phyloP scores from a whole-genome alignment of 108 stramenopile genomes.

The Fistulifera pelliculosa region DNA sequence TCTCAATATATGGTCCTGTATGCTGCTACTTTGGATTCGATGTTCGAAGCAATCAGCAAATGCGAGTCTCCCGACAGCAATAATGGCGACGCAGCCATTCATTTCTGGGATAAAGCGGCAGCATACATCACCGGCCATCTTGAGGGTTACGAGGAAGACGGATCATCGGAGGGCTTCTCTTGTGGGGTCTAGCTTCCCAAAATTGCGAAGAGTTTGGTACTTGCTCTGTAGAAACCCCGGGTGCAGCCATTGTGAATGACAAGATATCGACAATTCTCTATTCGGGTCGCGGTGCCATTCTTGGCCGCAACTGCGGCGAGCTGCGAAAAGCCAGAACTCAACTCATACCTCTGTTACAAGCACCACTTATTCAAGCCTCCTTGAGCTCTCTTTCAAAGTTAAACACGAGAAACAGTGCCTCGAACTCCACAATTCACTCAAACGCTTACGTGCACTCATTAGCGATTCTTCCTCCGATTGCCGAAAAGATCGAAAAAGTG shows the following conservation, averaged over 20 bases:
- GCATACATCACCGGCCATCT: slow-evolving; percentile 59
- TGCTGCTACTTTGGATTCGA: slow-evolving; percentile 49
- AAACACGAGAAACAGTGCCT: slow-evolving; percentile 4
- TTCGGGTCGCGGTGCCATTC: slow-evolving; percentile 50
- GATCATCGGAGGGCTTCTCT: slow-evolving; percentile 41
- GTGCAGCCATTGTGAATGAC: slow-evolving; percentile 40
- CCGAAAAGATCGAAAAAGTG: slow-evolving; percentile 35
- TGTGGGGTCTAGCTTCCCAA: slow-evolving; percentile 51
- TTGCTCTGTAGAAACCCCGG: slow-evolving; percentile 23
- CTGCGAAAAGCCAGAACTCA: slow-evolving; percentile 38
- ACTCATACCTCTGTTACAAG: slow-evolving; percentile 39
- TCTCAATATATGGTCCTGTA: slow-evolving; percentile 55
- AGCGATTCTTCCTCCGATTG: slow-evolving; percentile 53
- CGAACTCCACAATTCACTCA: slow-evolving; percentile 4
- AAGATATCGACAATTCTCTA: slow-evolving; percentile 46
- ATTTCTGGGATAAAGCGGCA: slow-evolving; percentile 50
- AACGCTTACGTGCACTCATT: slow-evolving; percentile 40
- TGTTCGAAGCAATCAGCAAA: slow-evolving; percentile 43
- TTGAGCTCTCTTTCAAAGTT: slow-evolving; percentile 23
- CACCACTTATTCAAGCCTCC: slow-evolving; percentile 66
- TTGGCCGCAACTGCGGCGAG: slow-evolving; percentile 36
- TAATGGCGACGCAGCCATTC: slow-evolving; percentile 11
- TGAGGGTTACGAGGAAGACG: slow-evolving; percentile 45
- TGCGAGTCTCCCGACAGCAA: slow-evolving; percentile 20
- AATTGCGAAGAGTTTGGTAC: slow-evolving; percentile 64